Evolutionary conservation across 2,329 filamentous ascomycete species (phyloP), one percentile per base, ranked within the genome.

Genomic region (Chaetomium olivaceum): DNA sequence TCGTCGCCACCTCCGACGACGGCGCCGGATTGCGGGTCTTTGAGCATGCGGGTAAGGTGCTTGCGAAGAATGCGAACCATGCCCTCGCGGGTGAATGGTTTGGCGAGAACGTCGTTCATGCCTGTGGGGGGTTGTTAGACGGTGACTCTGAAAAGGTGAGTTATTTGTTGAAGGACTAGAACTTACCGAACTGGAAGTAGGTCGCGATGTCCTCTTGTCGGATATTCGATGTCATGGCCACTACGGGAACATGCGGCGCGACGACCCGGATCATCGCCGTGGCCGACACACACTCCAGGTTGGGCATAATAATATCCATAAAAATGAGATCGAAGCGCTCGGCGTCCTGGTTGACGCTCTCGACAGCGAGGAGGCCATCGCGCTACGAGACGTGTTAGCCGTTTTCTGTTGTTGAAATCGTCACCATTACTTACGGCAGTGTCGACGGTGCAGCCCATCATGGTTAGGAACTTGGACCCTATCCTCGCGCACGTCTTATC

Each of bases 181-280:
- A 77, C 89, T 82, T 85, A 95, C 93, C 95, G 80, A 96, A 93
- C 73, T 94, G 89, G 80, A 97, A 98, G 76, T 99, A 99, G 80
- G 96, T 93, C 62, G 94, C 91, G 68, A 98, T 96, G 76, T 99
- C 95, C 73, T 97, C 94, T 67, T 92, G 93, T 70, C 95, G 87
- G 70, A 99, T 98, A 75, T 98, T 99, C 3, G 94, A 97, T 3
- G 95, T 99, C 95, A 99, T 98, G 56, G 95, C 95, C 65, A 99
- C 92, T 73, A 99, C 96, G 0, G 95, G 95, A 23, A 91, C 89
- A 6, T 89, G 87, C 46, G 88, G 87, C 69, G 93, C 89, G 68
- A 94, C 92, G 74, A 97, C 91, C 61, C 94, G 88, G 70, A 99
- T 97, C 68, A 97, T 88, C 74, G 95, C 91, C 64, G 93, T 97